Base-by-base conservation (phyloP, 2,329 filamentous ascomycete species). In the Aspergillus luchuensis region DNA sequence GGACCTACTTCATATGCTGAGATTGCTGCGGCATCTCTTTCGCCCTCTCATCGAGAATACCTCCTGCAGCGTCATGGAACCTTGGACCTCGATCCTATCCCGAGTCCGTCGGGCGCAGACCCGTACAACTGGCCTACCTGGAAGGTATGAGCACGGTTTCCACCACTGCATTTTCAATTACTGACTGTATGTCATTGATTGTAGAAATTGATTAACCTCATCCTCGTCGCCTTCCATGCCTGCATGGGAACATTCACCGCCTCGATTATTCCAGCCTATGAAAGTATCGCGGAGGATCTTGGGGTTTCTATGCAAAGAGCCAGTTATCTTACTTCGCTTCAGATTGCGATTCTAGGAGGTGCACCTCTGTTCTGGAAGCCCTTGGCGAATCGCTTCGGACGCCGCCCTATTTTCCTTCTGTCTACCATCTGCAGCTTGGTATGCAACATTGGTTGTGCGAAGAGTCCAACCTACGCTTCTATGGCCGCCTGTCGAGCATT, bases 161-260 rank as follows among this genome's bases (percentile, higher is more conserved):
- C 7, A 28, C 25, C 8, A 28, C 25, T 28, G 25, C 25, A 28
- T 28, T 3, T 28, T 3, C 0, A 28, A 3, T 28, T 8, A 28
- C 25, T 28, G 0, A 28, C 25, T 8, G 25, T 0, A 1, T 8
- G 25, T 23, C 25, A 0, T 28, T 28, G 8, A 15, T 7, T 25
- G 19, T 57, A 66, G 66, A 68, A 68, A 66, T 5, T 66, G 7
- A 39, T 51, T 19, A 67, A 67, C 33, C 61, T 87, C 0, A 64
- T 82, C 10, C 78, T 87, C 25, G 83, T 87, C 15, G 82, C 84
- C 1, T 85, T 85, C 66, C 83, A 87, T 60, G 82, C 84, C 45
- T 82, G 82, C 72, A 87, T 87, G 81, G 79, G 79, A 45, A 84
- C 83, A 4, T 86, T 87, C 67, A 84, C 78, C 4, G 83, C 85